A percentile compares a stretch with the other conserved stretches of the same genome.
phyloP scores from a whole-genome alignment of 2,329 filamentous ascomycete species.

The Botryosphaeria dothidea region DNA sequence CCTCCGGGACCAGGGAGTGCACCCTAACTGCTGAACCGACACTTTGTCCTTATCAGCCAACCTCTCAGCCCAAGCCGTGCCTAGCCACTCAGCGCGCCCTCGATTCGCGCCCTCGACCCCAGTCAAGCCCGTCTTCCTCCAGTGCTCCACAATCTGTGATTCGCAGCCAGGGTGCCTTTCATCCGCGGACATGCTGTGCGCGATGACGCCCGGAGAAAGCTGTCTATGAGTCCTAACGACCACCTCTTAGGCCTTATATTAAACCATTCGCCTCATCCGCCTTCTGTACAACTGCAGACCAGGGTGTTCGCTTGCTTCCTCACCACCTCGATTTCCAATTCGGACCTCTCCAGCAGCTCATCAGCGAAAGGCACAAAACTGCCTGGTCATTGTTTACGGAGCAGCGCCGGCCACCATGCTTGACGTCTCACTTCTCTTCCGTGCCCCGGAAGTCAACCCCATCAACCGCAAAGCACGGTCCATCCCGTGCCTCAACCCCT shows the following conservation, averaged over 20 bases:
- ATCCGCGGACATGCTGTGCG: conserved; percentile 7
- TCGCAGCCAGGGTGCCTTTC: not conserved
- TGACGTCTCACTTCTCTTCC: conserved; percentile 25
- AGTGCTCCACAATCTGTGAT: conserved; percentile 2
- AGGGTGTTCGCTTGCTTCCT: not conserved
- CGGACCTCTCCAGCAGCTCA: not conserved
- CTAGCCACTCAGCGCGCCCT: not conserved
- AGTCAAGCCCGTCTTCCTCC: not conserved
- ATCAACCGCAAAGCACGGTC: conserved; percentile 80
- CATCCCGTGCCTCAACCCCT: conserved; percentile 74
- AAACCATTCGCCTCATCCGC: not conserved
- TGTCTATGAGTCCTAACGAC: not conserved
- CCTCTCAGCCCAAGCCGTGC: not conserved
- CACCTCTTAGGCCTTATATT: not conserved
- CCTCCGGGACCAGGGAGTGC: not conserved
- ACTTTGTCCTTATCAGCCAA: not conserved
- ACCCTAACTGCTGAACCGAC: not conserved
- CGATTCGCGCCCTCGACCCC: not conserved
- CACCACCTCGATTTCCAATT: too few species aligned
- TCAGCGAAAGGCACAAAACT: not conserved
- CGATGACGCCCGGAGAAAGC: not conserved
- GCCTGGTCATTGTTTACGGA: not conserved
- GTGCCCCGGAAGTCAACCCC: conserved; percentile 76
- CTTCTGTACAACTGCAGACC: not conserved
- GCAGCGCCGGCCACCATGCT: conserved; percentile 22